A percentile compares a stretch with the other conserved stretches of the same genome.
Conservation (phyloP, 108 stramenopile species). For the Fragilariopsis cylindrus region DNA sequence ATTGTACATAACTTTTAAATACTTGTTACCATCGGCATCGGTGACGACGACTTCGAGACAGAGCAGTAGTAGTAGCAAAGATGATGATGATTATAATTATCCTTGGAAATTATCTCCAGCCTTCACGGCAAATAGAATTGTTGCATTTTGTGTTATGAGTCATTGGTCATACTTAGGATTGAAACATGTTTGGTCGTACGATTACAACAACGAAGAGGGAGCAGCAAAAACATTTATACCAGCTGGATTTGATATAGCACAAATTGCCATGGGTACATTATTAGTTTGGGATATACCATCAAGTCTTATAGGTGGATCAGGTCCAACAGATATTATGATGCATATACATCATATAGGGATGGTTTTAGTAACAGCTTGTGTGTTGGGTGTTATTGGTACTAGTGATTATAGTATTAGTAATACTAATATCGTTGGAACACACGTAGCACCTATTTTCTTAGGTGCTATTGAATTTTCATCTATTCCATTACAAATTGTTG, state of each 20-base stretch:
- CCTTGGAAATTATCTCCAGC: slow-evolving; percentile 56
- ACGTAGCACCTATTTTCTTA: slow-evolving; percentile 67
- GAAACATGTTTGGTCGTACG: background rate
- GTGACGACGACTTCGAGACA: too few species aligned
- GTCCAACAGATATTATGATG: slow-evolving; percentile 45
- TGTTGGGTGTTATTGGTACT: slow-evolving; percentile 28
- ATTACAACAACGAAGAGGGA: slow-evolving; percentile 32
- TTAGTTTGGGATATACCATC: slow-evolving; percentile 67
- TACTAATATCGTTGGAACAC: slow-evolving; percentile 38
- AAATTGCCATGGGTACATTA: slow-evolving; percentile 26
- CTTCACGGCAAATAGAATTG: slow-evolving; percentile 61
- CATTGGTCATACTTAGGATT: slow-evolving; percentile 47
- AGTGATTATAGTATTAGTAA: slow-evolving; percentile 19
- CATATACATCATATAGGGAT: slow-evolving; percentile 62
- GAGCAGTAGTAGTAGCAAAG: background rate
- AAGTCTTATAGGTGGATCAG: slow-evolving; percentile 24
- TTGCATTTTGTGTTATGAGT: slow-evolving; percentile 58
- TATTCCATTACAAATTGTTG: slow-evolving; percentile 56
- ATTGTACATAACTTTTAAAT: slow-evolving; percentile 1
- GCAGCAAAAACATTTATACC: background rate
- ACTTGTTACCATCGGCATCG: background rate
- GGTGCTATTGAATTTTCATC: slow-evolving; percentile 71
- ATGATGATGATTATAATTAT: background rate
- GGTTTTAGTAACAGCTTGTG: slow-evolving; percentile 46
- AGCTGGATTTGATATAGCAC: slow-evolving; percentile 18